These are phyloP conservation scores for Suillus tomentosus DNA, from an alignment of 768 basidiomycete genomes.

Conservation along the genomic window DNA sequence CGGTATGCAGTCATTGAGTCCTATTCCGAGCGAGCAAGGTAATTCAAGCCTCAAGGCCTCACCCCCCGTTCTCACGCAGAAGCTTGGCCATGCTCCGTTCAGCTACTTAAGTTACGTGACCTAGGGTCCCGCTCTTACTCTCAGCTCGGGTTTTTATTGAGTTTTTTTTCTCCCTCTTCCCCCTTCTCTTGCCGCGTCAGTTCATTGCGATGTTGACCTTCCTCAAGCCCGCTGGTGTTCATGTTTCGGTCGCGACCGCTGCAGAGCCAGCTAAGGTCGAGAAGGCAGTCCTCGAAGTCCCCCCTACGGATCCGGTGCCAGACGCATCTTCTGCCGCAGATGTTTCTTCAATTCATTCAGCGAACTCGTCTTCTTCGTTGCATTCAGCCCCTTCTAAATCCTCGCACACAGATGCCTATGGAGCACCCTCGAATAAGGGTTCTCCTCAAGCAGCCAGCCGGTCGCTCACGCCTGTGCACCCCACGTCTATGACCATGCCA, in stretches of 20 bases:
- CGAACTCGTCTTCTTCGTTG: slow-evolving; percentile 1
- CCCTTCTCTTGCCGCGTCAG: neutral
- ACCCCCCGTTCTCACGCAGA: slow-evolving; percentile 30
- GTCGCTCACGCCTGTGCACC: slow-evolving; percentile 10
- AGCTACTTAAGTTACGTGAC: slow-evolving; percentile 23
- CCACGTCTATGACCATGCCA: slow-evolving; percentile 16
- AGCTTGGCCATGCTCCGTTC: slow-evolving; percentile 16
- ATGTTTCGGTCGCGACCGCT: slow-evolving; percentile 8
- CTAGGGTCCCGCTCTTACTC: slow-evolving; percentile 21
- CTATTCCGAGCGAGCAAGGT: slow-evolving; percentile 9
- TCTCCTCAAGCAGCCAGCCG: neutral
- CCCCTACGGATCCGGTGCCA: slow-evolving; percentile 9
- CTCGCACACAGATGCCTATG: slow-evolving; percentile 29
- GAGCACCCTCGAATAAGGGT: slow-evolving; percentile 8
- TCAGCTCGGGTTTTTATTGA: slow-evolving; percentile 12
- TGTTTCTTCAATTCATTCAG: neutral
- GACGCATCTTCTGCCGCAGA: neutral
- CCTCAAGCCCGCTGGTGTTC: slow-evolving; percentile 23
- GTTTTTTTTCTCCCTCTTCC: neutral
- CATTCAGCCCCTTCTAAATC: slow-evolving; percentile 22
- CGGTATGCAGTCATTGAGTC: neutral
- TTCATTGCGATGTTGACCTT: slow-evolving; percentile 26
- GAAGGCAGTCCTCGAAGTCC: neutral
- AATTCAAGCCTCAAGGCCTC: slow-evolving; percentile 4
- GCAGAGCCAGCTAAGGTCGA: slow-evolving; percentile 8